Evolutionary conservation across 2,329 filamentous ascomycete genomes (phyloP).

Genomic region (Colletotrichum kahawae): DNA sequence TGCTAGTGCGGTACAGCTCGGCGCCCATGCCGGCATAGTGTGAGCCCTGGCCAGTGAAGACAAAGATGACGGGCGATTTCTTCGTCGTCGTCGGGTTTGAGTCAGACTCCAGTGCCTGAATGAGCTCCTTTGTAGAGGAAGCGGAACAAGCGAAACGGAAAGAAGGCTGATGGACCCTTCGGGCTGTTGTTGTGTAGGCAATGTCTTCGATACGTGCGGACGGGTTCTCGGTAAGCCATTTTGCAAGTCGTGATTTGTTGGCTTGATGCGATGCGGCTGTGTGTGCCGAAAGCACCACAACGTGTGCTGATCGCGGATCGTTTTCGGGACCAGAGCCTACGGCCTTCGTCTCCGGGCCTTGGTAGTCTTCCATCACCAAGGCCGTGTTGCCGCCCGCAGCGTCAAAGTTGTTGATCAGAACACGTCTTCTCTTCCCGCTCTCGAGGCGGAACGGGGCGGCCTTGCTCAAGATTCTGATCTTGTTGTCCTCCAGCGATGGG

Average conservation of each 20-base stretch:
- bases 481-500: background rate
- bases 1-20: slow-evolving; percentile 27
- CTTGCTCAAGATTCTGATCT: background rate
- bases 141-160: background rate
- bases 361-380: slow-evolving; percentile 24
- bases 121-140: background rate
- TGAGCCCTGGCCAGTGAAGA: slow-evolving; percentile 42
- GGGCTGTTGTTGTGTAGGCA: background rate
- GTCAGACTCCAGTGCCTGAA: background rate
- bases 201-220: background rate
- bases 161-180: background rate
- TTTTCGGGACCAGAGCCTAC: background rate
- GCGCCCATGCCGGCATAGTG: slow-evolving; percentile 36
- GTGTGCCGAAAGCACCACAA: background rate
- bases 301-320: background rate
- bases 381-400: slow-evolving; percentile 31
- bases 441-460: background rate
- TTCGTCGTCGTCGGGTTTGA: background rate
- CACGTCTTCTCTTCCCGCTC: slow-evolving; percentile 18
- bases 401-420: slow-evolving; percentile 42
- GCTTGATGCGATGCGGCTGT: background rate
- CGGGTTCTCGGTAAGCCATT: background rate
- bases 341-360: background rate
- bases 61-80: slow-evolving; percentile 35
- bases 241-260: background rate